Percentiles rank a stretch among this genome's conserved stretches.
Evolutionary conservation across 495 filamentous ascomycete genomes (phyloP).

Genomic region (Antarctomyces pellizariae): DNA sequence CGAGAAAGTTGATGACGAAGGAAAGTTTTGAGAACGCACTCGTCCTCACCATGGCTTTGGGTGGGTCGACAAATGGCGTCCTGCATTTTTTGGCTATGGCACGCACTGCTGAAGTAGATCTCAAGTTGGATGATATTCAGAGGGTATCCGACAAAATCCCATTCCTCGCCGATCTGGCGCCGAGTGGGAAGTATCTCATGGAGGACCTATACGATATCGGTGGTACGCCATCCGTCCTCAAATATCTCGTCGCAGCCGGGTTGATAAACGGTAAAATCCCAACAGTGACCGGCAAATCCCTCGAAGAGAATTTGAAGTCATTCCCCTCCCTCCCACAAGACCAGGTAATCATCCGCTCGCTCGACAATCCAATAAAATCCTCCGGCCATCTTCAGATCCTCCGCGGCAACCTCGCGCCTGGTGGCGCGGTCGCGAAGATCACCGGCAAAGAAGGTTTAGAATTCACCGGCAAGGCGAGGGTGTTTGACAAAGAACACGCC

Average conservation of each 20-base stretch:
- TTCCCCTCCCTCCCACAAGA: slow-evolving; percentile 61
- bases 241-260: slow-evolving; percentile 63
- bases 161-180: slow-evolving; percentile 81
- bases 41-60: slow-evolving; percentile 77
- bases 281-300: slow-evolving; percentile 81
- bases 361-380: slow-evolving; percentile 65
- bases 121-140: slow-evolving; percentile 76
- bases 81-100: slow-evolving; percentile 94
- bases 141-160: slow-evolving; percentile 74
- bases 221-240: slow-evolving; percentile 76
- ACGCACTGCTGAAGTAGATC: slow-evolving; percentile 57
- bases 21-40: slow-evolving; percentile 83
- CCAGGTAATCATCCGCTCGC: slow-evolving; percentile 66
- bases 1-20: slow-evolving; percentile 64
- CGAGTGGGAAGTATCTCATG: slow-evolving; percentile 74
- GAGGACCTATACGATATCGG: slow-evolving; percentile 89
- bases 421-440: slow-evolving; percentile 90
- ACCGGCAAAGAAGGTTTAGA: slow-evolving; percentile 79
- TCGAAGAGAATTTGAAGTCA: slow-evolving; percentile 66
- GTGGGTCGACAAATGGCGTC: slow-evolving; percentile 79
- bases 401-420: slow-evolving; percentile 72
- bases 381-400: slow-evolving; percentile 83
- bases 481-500: slow-evolving; percentile 76
- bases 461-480: slow-evolving; percentile 62
- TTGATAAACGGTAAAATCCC: slow-evolving; percentile 65